phyloP scores from a whole-genome alignment of 257 asterid genomes.

The Prunella vulgaris region DNA sequence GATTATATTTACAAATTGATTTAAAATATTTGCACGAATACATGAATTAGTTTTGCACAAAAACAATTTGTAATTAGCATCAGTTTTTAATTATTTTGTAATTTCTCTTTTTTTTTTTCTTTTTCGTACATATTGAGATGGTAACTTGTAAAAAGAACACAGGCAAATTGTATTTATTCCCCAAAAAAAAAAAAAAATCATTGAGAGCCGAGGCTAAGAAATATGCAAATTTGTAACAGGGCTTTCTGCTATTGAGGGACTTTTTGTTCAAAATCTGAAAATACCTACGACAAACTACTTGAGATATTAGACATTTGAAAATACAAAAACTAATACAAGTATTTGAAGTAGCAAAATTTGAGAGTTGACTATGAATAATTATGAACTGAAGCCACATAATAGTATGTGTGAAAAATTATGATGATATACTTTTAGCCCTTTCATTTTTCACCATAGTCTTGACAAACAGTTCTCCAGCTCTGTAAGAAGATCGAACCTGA shows the following conservation, averaged over 20 bases:
- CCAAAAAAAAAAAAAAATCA: no score
- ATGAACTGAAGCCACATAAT: not conserved
- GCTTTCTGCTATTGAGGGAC: not conserved
- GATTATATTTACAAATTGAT: no score
- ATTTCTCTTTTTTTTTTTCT: no score
- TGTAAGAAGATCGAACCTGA: slow-evolving; percentile 93
- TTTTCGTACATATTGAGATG: not conserved
- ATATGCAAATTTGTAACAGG: not conserved
- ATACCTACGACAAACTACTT: not conserved
- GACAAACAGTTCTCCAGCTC: slow-evolving; percentile 98
- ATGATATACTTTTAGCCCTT: slow-evolving; percentile 27
- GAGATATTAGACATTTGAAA: not conserved
- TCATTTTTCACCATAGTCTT: slow-evolving; percentile 74
- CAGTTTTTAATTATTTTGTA: no score
- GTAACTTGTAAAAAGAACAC: no score
- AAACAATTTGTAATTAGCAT: no score
- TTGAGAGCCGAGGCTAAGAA: not conserved
- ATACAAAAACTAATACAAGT: not conserved
- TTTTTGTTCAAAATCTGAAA: not conserved
- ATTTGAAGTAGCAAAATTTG: not conserved
- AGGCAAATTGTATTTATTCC: no score
- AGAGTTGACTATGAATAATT: not conserved
- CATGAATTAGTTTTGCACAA: no score
- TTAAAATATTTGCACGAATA: no score
- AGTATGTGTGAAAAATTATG: slow-evolving; percentile 8